Base-by-base conservation (phyloP, 1,139 yeast genomes). In the Saccharomycopsis crataegensis region DNA sequence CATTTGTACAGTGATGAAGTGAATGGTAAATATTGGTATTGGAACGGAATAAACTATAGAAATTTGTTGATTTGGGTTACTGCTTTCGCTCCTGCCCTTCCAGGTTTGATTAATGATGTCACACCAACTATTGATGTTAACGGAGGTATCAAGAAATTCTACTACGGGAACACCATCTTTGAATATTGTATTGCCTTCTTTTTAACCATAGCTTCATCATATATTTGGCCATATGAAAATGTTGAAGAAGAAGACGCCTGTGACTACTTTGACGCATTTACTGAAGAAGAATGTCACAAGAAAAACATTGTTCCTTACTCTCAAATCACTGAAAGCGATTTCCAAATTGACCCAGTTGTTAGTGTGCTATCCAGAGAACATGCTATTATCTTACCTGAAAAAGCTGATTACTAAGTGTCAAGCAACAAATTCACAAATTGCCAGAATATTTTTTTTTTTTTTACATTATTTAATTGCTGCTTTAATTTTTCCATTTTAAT, bases 51-150 rank as follows among this genome's bases (percentile, higher is more conserved):
- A 55, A 75, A 76, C 57, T 72, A 71, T 69, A 67, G 76, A 56
- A 77, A 77, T 5, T 60, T 68, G 53, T 55, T 69, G 8, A 71
- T 77, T 3, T 74, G 75, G 68, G 61, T 69, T 3, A 60, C 65
- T 22, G 75, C 74, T 33, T 66, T 69, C 61, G 66, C 68, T 1
- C 76, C 77, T 37, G 76, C 75, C 47, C 60, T 75, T 44, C 78
- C 79, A 6, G 77, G 78, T 6, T 59, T 67, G 52, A 61, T 62
- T 37, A 56, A 64, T 52, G 58, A 60, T 34, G 65, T 63, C 43
- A 63, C 59, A 9, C 51, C 52, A 4, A 46, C 37, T 43, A 67
- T 72, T 43, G 40, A 50, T 28, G 55, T 65, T 38, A 61, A 65
- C n/a, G 38, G 46, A 2, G 79, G 79, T 8, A 65, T 72, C n/a